Evolutionary conservation across 305 asterid genomes (phyloP).

Genomic region (Ajuga reptans): DNA sequence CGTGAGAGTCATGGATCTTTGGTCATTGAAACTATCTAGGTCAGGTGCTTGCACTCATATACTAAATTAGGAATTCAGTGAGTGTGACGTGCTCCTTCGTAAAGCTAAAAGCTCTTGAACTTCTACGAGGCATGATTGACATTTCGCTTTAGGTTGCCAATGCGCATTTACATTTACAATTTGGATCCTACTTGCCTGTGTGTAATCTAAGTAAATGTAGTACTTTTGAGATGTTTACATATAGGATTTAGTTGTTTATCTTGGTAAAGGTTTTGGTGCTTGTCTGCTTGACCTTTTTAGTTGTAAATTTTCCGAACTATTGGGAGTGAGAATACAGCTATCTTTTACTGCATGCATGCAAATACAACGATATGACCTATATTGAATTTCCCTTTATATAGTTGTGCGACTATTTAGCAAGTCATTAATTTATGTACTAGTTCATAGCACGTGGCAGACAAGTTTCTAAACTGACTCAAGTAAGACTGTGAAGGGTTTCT

Average conservation of each 20-base stretch:
- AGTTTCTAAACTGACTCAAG: not conserved
- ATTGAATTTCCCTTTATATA: not conserved
- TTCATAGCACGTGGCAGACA: constrained; percentile 1
- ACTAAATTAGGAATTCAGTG: not conserved
- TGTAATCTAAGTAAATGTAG: not conserved
- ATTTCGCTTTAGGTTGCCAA: not conserved
- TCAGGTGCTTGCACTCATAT: not conserved
- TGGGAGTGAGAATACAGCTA: not conserved
- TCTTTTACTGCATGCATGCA: not conserved
- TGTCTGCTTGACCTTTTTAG: not conserved
- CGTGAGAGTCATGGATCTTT: not conserved
- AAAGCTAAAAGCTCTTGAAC: not conserved
- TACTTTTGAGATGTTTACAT: not conserved
- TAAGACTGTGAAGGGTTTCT: not conserved
- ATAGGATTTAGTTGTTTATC: not conserved
- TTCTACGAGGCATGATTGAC: not conserved
- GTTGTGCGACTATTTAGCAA: not conserved
- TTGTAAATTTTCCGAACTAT: not conserved
- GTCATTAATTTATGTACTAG: not conserved
- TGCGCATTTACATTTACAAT: not conserved
- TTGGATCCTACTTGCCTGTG: not conserved
- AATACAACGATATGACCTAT: not conserved
- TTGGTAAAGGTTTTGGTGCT: not conserved
- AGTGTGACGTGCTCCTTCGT: not conserved
- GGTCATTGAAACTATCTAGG: not conserved